Conservation (phyloP, 306 rosid genomes). For the Vigna mungo region DNA sequence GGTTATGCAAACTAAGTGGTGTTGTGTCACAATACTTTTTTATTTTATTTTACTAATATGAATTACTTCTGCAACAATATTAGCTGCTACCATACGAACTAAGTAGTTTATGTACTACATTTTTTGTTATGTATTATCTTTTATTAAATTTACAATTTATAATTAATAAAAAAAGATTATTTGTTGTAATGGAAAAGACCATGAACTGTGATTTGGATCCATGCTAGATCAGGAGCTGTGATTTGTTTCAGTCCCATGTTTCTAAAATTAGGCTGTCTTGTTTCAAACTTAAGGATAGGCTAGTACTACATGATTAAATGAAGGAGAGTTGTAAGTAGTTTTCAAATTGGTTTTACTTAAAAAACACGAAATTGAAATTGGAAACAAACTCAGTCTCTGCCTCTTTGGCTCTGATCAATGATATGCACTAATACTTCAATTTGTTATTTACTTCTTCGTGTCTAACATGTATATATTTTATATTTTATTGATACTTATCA, state of each 20-base stretch:
- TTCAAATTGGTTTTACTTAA: not conserved
- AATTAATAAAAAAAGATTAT: not conserved
- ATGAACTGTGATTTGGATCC: not conserved
- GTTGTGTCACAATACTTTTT: not conserved
- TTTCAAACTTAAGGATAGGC: not conserved
- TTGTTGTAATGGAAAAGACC: slow-evolving; percentile 2
- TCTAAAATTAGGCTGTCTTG: not conserved
- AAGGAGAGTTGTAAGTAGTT: not conserved
- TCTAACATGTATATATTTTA: too few relatives aligned
- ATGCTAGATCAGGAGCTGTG: slow-evolving; percentile 10
- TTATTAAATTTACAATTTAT: not conserved
- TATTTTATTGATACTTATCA: too few relatives aligned
- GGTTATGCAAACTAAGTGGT: not conserved
- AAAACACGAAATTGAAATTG: slow-evolving; percentile 13
- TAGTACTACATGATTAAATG: slow-evolving; percentile 1
- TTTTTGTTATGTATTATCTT: not conserved
- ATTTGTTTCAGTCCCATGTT: slow-evolving; percentile 17
- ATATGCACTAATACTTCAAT: too few relatives aligned
- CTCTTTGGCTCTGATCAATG: not conserved
- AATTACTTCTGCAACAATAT: not conserved
- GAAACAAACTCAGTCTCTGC: not conserved
- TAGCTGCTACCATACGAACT: not conserved
- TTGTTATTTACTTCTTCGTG: too few relatives aligned
- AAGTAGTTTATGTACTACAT: not conserved
- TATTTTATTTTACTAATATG: not conserved